phyloP scores from a whole-genome alignment of 306 rosid species.

The Quercus glauca region DNA sequence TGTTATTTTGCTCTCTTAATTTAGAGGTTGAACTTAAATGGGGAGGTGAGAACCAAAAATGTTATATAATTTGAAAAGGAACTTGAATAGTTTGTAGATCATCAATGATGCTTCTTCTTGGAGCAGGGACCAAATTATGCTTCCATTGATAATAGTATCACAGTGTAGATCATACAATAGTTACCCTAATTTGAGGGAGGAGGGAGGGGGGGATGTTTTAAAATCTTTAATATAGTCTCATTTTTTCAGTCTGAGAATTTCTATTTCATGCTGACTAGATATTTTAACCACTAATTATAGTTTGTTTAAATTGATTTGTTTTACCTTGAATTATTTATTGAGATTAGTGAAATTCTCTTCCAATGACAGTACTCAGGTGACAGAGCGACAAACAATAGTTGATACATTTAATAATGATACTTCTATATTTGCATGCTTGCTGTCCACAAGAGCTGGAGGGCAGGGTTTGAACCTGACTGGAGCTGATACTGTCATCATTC shows the following conservation, averaged over 20 bases:
- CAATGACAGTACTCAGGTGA: constrained; percentile 76
- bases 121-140: not conserved
- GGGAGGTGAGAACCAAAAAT: too few relatives aligned
- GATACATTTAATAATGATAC: constrained; percentile 82
- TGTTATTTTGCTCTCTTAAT: too few relatives aligned
- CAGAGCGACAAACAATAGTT: constrained; percentile 92
- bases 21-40: too few relatives aligned
- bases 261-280: not conserved
- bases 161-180: not conserved
- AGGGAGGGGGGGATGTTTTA: not conserved
- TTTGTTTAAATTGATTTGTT: not conserved
- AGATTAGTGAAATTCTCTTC: constrained; percentile 12
- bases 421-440: constrained; percentile 92
- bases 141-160: too few relatives aligned
- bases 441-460: constrained; percentile 97
- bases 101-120: not conserved
- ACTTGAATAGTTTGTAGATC: too few relatives aligned
- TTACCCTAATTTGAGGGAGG: not conserved
- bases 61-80: too few relatives aligned
- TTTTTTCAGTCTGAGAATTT: not conserved
- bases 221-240: not conserved
- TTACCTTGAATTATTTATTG: not conserved
- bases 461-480: constrained; percentile 93
- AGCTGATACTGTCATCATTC: constrained; percentile 92
- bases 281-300: not conserved